Evolutionary conservation across 2,329 filamentous ascomycete species (phyloP).

Genomic region (Neoascochyta sp.): DNA sequence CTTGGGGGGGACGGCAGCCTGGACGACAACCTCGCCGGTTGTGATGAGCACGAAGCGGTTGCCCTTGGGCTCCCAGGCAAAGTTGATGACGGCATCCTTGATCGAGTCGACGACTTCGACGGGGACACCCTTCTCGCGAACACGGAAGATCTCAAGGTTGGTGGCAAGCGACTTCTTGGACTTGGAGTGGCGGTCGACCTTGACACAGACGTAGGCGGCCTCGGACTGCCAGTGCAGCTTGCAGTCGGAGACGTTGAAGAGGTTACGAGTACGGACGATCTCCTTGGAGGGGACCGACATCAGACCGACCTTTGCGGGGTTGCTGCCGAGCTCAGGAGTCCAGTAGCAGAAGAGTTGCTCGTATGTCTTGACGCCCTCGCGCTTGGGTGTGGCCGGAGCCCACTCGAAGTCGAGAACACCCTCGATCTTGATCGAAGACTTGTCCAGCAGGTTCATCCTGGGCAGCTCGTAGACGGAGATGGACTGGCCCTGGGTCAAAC

Average conservation of each 20-base stretch:
- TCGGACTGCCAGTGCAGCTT: conserved; percentile 99
- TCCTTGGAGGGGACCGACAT: conserved; percentile 97
- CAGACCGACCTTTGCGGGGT: conserved; percentile 91
- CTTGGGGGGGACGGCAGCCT: conserved; percentile 83
- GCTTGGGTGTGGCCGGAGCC: conserved; percentile 77
- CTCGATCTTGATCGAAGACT: conserved; percentile 91
- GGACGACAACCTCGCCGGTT: conserved; percentile 74
- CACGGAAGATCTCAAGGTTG: conserved; percentile 96
- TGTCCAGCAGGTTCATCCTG: conserved; percentile 84
- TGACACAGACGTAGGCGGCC: conserved; percentile 89
- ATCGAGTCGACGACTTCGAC: conserved; percentile 97
- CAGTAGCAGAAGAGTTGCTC: conserved; percentile 98
- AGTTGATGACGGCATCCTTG: conserved; percentile 99
- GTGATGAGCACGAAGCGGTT: conserved; percentile 97
- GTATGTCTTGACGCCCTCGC: conserved; percentile 83
- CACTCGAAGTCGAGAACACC: conserved; percentile 98
- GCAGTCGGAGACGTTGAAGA: conserved; percentile 96
- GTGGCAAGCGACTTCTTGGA: conserved; percentile 98
- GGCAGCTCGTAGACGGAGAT: conserved; percentile 91
- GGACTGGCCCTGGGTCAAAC: conserved; percentile 80
- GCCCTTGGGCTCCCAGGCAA: conserved; percentile 98
- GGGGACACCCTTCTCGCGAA: conserved; percentile 95
- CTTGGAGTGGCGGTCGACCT: conserved; percentile 98
- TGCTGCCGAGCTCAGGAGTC: conserved; percentile 97
- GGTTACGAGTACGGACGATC: conserved; percentile 87